Evolutionary conservation across 2,329 filamentous ascomycete genomes (phyloP).

Genomic region (Ascosphaera pollenicola): DNA sequence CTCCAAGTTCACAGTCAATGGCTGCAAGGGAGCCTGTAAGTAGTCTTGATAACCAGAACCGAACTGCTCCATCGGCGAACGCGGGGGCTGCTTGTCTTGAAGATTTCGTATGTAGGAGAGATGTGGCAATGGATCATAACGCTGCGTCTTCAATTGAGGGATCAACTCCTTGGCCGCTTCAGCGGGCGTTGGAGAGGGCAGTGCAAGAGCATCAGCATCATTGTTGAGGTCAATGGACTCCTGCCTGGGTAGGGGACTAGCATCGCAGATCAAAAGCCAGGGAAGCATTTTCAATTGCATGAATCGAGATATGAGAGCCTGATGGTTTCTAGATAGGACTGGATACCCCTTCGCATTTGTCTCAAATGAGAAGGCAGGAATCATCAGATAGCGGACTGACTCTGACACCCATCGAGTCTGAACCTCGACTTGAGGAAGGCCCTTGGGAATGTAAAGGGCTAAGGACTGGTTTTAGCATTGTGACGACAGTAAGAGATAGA

Average conservation of each 20-base stretch:
- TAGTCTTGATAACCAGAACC: constrained; percentile 72
- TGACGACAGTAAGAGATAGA: not conserved
- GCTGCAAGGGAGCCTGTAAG: constrained; percentile 83
- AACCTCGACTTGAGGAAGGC: constrained; percentile 32
- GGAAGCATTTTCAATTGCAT: constrained; percentile 34
- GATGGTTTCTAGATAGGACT: constrained; percentile 35
- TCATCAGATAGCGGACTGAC: constrained; percentile 32
- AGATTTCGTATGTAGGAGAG: constrained; percentile 67
- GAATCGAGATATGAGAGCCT: constrained; percentile 32
- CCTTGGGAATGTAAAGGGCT: constrained; percentile 36
- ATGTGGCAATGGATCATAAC: constrained; percentile 38
- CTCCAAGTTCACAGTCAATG: constrained; percentile 86
- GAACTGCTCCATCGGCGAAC: constrained; percentile 40
- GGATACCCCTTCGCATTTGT: constrained; percentile 36
- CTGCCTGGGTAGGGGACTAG: constrained; percentile 31
- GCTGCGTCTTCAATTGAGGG: constrained; percentile 22
- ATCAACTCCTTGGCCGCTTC: constrained; percentile 33
- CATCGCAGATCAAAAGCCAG: constrained; percentile 37
- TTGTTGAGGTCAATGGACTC: constrained; percentile 9
- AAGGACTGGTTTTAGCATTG: not conserved
- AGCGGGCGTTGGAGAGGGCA: constrained; percentile 42
- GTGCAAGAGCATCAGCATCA: constrained; percentile 6
- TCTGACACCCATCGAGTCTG: constrained; percentile 43
- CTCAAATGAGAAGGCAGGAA: constrained; percentile 31
- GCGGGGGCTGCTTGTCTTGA: constrained; percentile 55